Percentiles rank a stretch among this genome's conserved stretches.
Evolutionary conservation across 306 rosid genomes (phyloP).

Genomic region (Medicago ruthenica): DNA sequence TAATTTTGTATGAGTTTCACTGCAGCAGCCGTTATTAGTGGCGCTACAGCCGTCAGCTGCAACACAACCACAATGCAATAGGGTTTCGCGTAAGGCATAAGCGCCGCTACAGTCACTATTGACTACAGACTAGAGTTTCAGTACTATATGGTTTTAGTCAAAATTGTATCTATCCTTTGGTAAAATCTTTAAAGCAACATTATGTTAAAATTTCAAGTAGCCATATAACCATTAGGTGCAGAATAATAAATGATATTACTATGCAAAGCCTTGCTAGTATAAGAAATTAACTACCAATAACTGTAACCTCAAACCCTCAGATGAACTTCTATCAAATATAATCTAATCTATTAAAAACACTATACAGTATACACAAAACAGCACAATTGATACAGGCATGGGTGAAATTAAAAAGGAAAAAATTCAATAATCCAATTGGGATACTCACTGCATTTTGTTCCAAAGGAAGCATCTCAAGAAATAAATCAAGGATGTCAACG

Average conservation of each 20-base stretch:
- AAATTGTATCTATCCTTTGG: background rate
- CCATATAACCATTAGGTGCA: too few relatives aligned
- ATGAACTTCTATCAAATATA: constrained; percentile 11
- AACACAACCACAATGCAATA: background rate
- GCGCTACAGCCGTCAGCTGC: background rate
- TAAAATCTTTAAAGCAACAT: background rate
- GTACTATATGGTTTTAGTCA: background rate
- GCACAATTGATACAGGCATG: constrained; percentile 4
- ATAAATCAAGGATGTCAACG: constrained; percentile 78
- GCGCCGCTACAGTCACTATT: background rate
- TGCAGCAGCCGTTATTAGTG: background rate
- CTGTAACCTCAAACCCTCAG: background rate
- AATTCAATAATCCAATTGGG: constrained; percentile 15
- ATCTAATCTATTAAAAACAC: constrained; percentile 1
- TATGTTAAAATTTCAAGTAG: background rate
- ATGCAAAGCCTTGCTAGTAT: background rate
- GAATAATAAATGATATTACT: background rate
- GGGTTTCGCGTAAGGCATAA: background rate
- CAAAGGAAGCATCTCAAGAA: constrained; percentile 70
- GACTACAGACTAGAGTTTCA: background rate
- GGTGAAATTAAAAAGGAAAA: background rate
- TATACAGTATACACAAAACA: background rate
- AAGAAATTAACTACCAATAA: background rate
- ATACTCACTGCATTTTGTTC: constrained; percentile 82
- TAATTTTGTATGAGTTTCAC: background rate